A percentile compares a stretch with the other conserved stretches of the same genome.
phyloP scores from a whole-genome alignment of 805 yeast species.

The Nakazawaea peltata region DNA sequence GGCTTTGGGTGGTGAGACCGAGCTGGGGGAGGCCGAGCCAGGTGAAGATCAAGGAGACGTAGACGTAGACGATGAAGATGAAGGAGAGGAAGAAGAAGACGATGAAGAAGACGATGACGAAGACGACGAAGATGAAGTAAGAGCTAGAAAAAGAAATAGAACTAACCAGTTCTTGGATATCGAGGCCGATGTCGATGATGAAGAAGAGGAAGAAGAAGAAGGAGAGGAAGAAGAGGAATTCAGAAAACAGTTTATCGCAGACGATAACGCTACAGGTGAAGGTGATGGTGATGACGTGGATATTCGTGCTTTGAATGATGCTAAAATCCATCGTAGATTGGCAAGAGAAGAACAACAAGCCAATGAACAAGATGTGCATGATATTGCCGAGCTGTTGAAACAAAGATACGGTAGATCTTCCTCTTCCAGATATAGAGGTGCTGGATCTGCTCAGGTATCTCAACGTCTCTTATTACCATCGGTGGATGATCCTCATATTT shows the following conservation, averaged over 20 bases:
- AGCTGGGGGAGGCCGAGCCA: constrained; percentile 25
- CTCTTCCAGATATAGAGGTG: constrained; percentile 75
- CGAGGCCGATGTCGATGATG: constrained; percentile 98
- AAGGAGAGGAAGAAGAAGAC: constrained; percentile 45
- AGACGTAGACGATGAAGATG: constrained; percentile 35
- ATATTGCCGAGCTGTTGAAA: constrained; percentile 83
- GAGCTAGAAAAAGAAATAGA: constrained; percentile 38
- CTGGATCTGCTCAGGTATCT: constrained; percentile 75
- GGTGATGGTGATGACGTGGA: constrained; percentile 18
- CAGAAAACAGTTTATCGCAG: constrained; percentile 75
- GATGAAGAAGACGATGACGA: constrained; percentile 42
- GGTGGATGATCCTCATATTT: constrained; percentile 91
- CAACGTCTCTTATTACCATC: constrained; percentile 92
- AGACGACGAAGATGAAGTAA: constrained; percentile 47
- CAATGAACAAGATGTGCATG: constrained; percentile 92
- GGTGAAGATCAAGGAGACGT: constrained; percentile 32
- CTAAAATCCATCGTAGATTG: constrained; percentile 82
- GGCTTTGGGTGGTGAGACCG: constrained; percentile 13
- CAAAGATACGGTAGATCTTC: constrained; percentile 88
- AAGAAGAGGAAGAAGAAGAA: constrained; percentile 88
- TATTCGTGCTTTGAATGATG: constrained; percentile 36
- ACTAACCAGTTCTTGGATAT: constrained; percentile 93
- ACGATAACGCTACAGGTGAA: constrained; percentile 61
- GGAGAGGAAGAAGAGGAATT: constrained; percentile 88
- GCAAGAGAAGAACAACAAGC: constrained; percentile 76